Percentiles rank a stretch among this genome's conserved stretches.
Conservation (phyloP, 352 stramenopile genomes). For the Phytophthora idaei region DNA sequence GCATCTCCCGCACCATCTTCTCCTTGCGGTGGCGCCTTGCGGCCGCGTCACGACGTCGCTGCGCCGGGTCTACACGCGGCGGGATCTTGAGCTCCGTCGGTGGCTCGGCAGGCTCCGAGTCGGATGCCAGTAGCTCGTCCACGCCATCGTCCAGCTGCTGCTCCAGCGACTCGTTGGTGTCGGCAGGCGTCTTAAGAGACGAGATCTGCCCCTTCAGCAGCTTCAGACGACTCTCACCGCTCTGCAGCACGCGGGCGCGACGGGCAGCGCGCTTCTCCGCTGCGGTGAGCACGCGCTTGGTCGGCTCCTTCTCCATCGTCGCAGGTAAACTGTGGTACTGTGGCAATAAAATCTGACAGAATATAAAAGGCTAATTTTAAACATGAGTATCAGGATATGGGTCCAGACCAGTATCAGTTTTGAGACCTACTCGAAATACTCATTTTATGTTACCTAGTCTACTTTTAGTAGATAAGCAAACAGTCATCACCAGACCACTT, state of each 20-base stretch:
- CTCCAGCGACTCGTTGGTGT: constrained; percentile 36
- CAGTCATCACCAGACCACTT: too few relatives aligned
- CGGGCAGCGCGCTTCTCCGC: constrained; percentile 72
- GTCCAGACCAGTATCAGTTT: too few relatives aligned
- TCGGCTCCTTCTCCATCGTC: background rate
- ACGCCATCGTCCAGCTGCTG: constrained; percentile 49
- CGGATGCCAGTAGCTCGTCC: constrained; percentile 45
- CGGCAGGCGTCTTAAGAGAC: constrained; percentile 47
- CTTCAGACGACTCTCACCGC: constrained; percentile 66
- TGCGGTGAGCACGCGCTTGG: constrained; percentile 31
- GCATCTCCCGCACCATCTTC: constrained; percentile 57
- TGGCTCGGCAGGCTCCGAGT: background rate
- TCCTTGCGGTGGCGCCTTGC: constrained; percentile 66
- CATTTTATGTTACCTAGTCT: too few relatives aligned
- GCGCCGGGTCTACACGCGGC: constrained; percentile 58
- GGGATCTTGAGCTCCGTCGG: constrained; percentile 44
- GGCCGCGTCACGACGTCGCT: constrained; percentile 74
- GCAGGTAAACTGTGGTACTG: background rate
- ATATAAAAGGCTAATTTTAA: too few relatives aligned
- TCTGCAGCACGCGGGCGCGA: constrained; percentile 66
- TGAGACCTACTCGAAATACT: too few relatives aligned
- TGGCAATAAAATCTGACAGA: too few relatives aligned
- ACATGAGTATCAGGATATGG: too few relatives aligned
- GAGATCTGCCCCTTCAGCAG: constrained; percentile 69
- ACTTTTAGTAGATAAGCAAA: too few relatives aligned